Percentiles rank a stretch among this genome's conserved stretches.
Conservation (phyloP, 169 alveolate genomes). For the Plasmodium sp. region DNA sequence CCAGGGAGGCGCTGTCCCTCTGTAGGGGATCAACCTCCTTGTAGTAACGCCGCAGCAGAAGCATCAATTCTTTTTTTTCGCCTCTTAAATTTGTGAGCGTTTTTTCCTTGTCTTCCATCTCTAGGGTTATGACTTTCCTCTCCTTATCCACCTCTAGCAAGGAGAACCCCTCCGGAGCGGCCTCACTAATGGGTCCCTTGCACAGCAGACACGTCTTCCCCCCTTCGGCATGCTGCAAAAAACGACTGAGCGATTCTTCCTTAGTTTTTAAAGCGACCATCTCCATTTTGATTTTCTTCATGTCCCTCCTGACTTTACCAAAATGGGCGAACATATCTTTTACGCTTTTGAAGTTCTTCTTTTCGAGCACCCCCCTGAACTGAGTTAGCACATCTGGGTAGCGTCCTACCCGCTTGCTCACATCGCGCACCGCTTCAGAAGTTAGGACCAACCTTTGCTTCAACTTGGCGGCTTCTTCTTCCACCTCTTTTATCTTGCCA, state of each 20-base stretch:
- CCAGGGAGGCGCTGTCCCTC: not conserved
- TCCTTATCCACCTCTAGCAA: not conserved
- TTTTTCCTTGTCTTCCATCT: slow-evolving; percentile 7
- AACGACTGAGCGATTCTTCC: slow-evolving; percentile 4
- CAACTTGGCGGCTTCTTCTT: not conserved
- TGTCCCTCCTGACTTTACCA: not conserved
- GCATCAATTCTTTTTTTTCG: not conserved
- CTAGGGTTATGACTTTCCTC: not conserved
- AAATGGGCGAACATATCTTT: not conserved
- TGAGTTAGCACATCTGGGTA: not conserved
- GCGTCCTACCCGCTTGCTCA: not conserved
- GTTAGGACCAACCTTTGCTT: not conserved
- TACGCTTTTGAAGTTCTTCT: not conserved
- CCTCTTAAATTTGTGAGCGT: not conserved
- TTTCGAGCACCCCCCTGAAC: slow-evolving; percentile 12
- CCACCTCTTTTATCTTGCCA: not conserved
- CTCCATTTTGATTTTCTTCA: slow-evolving; percentile 5
- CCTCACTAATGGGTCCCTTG: not conserved
- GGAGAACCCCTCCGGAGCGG: not conserved
- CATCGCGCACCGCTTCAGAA: not conserved
- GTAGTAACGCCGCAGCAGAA: not conserved
- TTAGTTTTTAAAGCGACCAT: not conserved
- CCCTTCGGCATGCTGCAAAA: not conserved
- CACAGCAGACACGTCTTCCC: not conserved
- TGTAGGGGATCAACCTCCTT: slow-evolving; percentile 1